phyloP scores from a whole-genome alignment of 2,329 filamentous ascomycete species.

The Zalaria sp. region DNA sequence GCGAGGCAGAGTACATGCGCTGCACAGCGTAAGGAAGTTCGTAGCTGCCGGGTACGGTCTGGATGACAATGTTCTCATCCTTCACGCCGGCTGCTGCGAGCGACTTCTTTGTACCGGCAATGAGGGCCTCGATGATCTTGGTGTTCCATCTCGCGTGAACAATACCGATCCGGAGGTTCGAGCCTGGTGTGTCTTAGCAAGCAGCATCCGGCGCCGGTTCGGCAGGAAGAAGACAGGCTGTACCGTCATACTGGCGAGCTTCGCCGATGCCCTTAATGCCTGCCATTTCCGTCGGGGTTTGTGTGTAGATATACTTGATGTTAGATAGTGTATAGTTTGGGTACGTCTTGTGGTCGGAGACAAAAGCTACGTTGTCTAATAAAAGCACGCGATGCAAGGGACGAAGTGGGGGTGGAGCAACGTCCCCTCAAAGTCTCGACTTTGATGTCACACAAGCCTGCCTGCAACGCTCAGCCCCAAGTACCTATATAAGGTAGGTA shows the following conservation, averaged over 20 bases:
- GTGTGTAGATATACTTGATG: no score
- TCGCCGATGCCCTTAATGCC: constrained; percentile 50
- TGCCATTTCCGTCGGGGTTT: constrained; percentile 24
- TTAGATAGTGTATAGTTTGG: no score
- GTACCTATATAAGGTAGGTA: no score
- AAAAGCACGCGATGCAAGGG: no score
- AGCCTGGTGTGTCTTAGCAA: constrained; percentile 34
- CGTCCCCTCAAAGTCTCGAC: no score
- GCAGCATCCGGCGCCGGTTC: constrained; percentile 7
- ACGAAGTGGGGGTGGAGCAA: no score
- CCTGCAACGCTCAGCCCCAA: no score
- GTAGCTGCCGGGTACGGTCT: constrained; percentile 87
- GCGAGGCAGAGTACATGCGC: constrained; percentile 41
- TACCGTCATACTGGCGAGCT: constrained; percentile 43
- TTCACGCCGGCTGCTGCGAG: constrained; percentile 68
- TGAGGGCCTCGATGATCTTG: constrained; percentile 71
- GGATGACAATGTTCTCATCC: constrained; percentile 74
- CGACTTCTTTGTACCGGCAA: constrained; percentile 65
- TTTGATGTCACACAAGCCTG: no score
- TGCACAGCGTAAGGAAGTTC: constrained; percentile 87
- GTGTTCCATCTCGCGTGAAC: constrained; percentile 94
- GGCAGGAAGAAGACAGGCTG: constrained; percentile 10
- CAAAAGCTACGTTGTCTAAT: no score
- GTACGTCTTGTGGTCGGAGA: no score
- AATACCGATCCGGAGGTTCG: constrained; percentile 74